A percentile compares a stretch with the other conserved stretches of the same genome.
phyloP scores from a whole-genome alignment of 2,329 filamentous ascomycete species.

The Lachnellula suecica region DNA sequence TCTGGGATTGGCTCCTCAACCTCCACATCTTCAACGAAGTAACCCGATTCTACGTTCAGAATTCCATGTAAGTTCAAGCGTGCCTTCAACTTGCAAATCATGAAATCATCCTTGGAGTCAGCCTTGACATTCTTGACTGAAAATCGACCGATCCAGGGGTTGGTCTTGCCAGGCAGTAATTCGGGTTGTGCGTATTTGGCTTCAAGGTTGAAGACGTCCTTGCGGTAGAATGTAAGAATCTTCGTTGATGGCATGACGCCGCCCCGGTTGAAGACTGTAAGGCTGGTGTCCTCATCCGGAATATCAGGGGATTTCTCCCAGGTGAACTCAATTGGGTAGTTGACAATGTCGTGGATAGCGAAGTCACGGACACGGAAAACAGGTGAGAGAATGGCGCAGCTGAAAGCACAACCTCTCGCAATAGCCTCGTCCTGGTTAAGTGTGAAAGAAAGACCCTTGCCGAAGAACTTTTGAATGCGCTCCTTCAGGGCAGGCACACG shows the following conservation, averaged over 20 bases:
- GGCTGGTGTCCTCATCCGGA: conserved; percentile 94
- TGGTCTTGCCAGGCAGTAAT: conserved; percentile 80
- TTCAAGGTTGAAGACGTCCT: conserved; percentile 95
- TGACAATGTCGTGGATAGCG: conserved; percentile 93
- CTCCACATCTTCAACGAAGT: conserved; percentile 97
- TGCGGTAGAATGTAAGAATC: conserved; percentile 98
- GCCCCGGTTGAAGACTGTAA: conserved; percentile 96
- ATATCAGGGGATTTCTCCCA: conserved; percentile 99
- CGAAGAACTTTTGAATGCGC: conserved; percentile 85
- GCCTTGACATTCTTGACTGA: conserved; percentile 97
- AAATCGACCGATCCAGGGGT: conserved; percentile 96
- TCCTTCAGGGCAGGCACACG: conserved; percentile 94
- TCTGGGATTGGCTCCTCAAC: conserved; percentile 89
- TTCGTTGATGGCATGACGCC: conserved; percentile 98
- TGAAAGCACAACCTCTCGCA: conserved; percentile 93
- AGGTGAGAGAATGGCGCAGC: conserved; percentile 94
- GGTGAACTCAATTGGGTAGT: conserved; percentile 96
- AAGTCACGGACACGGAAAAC: conserved; percentile 99
- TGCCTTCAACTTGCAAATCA: conserved; percentile 99
- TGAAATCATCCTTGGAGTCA: conserved; percentile 92
- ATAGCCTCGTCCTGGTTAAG: conserved; percentile 98
- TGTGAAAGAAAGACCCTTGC: conserved; percentile 90
- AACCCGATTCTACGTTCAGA: conserved; percentile 93
- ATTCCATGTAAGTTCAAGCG: conserved; percentile 95
- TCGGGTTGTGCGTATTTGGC: conserved; percentile 90